These are phyloP conservation scores for Pouteria glomerata DNA, from an alignment of 148 eudicot genomes.

Conservation along the genomic window DNA sequence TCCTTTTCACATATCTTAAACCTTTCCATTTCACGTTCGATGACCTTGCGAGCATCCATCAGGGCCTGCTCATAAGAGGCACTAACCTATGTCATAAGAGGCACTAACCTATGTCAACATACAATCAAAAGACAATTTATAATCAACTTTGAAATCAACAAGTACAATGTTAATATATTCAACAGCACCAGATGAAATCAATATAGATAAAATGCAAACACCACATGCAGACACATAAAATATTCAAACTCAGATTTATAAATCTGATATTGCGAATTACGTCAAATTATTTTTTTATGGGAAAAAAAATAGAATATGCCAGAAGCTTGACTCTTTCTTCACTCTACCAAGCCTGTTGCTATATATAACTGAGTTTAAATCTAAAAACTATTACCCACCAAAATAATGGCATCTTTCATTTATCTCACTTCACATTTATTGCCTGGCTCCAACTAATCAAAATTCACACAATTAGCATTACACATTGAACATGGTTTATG, in stretches of 20 bases:
- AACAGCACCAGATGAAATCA: constrained; percentile 4
- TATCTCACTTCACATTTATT: neutral
- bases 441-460: neutral
- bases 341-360: neutral
- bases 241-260: neutral
- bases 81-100: constrained; percentile 99
- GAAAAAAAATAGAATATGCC: neutral
- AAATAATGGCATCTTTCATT: neutral
- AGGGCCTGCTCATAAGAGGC: constrained; percentile 99
- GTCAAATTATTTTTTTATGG: too few species aligned
- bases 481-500: too few species aligned
- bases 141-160: constrained; percentile 32
- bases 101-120: constrained; percentile 99
- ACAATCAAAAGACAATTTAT: constrained; percentile 35
- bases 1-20: constrained; percentile 99
- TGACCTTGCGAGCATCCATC: constrained; percentile 92
- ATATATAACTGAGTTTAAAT: neutral
- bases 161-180: neutral
- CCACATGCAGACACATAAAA: neutral
- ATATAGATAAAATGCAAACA: neutral
- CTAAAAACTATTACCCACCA: neutral
- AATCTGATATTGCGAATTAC: neutral
- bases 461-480: neutral
- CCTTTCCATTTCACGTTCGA: constrained; percentile 98
- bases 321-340: neutral